A percentile compares a stretch with the other conserved stretches of the same genome.
Evolutionary conservation across 148 eudicot species (phyloP).

Genomic region (Silene conica): DNA sequence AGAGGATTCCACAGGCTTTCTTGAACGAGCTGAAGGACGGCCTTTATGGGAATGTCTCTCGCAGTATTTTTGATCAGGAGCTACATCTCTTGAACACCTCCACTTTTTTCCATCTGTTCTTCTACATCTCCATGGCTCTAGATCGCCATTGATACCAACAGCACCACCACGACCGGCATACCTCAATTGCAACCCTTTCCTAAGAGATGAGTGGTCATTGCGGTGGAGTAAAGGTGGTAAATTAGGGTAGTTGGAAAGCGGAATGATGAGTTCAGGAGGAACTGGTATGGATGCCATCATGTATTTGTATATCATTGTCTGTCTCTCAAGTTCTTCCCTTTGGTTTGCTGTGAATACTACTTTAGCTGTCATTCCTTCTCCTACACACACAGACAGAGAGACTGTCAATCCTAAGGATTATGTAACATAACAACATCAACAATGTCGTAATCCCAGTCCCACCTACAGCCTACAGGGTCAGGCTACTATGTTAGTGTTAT

Average conservation of each 20-base stretch:
- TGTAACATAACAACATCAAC: too few relatives aligned
- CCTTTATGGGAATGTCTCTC: conserved; percentile 78
- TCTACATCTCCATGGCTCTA: conserved; percentile 84
- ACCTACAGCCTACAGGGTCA: too few relatives aligned
- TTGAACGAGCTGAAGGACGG: conserved; percentile 66
- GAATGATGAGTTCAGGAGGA: conserved; percentile 58
- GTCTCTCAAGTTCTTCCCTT: conserved; percentile 73
- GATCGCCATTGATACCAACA: conserved; percentile 28
- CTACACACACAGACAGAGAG: conserved; percentile 3
- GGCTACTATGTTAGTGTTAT: too few relatives aligned
- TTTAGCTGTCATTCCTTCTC: conserved; percentile 23
- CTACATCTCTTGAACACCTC: conserved; percentile 80
- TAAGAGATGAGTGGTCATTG: neutral
- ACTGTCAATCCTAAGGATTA: too few relatives aligned
- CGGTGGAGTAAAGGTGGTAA: neutral
- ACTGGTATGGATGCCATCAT: conserved; percentile 67
- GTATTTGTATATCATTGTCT: conserved; percentile 62
- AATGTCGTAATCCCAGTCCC: too few relatives aligned
- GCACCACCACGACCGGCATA: conserved; percentile 9
- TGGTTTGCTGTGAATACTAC: conserved; percentile 55
- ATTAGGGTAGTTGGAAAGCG: conserved; percentile 25
- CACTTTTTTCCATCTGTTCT: conserved; percentile 90
- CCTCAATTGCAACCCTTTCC: conserved; percentile 36
- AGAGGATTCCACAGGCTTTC: conserved; percentile 87
- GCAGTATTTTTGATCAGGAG: conserved; percentile 83